phyloP scores from a whole-genome alignment of 139 green algal species.

The Yamagishiella unicocca region DNA sequence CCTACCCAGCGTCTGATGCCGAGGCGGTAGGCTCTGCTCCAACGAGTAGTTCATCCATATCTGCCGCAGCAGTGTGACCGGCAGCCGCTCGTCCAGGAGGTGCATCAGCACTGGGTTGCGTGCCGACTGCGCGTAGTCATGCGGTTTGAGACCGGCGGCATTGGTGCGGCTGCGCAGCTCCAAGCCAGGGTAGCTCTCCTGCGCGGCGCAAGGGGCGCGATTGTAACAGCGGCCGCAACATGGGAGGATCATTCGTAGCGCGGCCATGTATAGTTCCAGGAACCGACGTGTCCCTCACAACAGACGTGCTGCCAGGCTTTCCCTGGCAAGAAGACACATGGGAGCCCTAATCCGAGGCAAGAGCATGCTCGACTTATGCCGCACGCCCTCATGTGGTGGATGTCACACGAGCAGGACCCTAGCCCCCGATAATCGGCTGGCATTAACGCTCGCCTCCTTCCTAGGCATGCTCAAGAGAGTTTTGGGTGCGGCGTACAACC shows the following conservation, averaged over 20 bases:
- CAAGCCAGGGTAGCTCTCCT: conserved; percentile 47
- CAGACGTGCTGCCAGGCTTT: too few relatives aligned
- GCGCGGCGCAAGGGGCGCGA: neutral
- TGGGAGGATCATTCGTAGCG: neutral
- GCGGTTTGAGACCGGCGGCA: conserved; percentile 48
- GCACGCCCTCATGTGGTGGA: too few relatives aligned
- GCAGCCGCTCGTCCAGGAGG: conserved; percentile 67
- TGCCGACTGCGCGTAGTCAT: conserved; percentile 57
- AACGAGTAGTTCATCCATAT: conserved; percentile 66
- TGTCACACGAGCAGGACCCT: too few relatives aligned
- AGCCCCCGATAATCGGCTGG: too few relatives aligned
- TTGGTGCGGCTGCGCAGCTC: conserved; percentile 62
- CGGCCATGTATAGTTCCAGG: too few relatives aligned
- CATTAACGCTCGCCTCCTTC: too few relatives aligned
- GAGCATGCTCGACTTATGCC: too few relatives aligned
- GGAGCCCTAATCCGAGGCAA: too few relatives aligned
- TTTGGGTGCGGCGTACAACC: too few relatives aligned
- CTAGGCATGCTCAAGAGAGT: too few relatives aligned
- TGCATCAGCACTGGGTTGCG: conserved; percentile 66
- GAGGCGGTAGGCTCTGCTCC: conserved; percentile 50
- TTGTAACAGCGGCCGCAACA: neutral
- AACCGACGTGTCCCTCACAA: too few relatives aligned
- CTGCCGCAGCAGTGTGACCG: conserved; percentile 58
- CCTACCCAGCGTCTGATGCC: conserved; percentile 58
- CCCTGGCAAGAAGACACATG: too few relatives aligned